Evolutionary conservation across 2,329 filamentous ascomycete genomes (phyloP), one percentile per base, ranked within the genome.

Genomic region (Aspergillus sp.): DNA sequence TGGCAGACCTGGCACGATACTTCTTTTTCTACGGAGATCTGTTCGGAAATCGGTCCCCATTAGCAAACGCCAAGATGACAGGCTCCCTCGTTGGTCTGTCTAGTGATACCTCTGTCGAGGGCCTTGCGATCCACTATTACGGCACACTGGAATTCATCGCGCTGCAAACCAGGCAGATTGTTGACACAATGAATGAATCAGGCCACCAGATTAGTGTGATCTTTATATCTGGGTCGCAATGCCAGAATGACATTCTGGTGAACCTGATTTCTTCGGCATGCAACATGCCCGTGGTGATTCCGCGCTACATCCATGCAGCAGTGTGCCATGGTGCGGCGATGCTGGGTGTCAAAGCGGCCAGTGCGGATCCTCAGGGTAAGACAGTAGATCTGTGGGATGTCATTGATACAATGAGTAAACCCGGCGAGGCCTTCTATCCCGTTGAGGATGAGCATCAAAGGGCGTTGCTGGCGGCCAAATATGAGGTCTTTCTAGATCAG

Each of bases 1-100:
- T 95, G 53, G 83, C 86, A 19, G 90, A 88, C 68, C 76, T 96
- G 2, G 88, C 82, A 8, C 85, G 88, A 5, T 89, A 96, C 69
- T 85, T 93, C 72, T 96, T 96, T 80, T 91, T 96, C 74, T 96
- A 96, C 67, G 91, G 91, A 53, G 90, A 97, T 63, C 76, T 95
- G 3, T 96, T 91, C 77, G 90, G 91, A 51, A 97, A 97, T 73
- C 83, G 90, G 35, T 94, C 88, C 29, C 90, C 90, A 1, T 78
- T 97, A 46, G 89, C 90, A 4, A 88, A 97, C 61, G 77, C 90
- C 29, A 85, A 82, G 70, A 97, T 97, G 90, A 86, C 85, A 57
- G 90, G 90, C 33, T 81, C 86, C 9, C 80, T 94, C 53, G 83
- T 95, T 50, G 90, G 90, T 26, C 74, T 97, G 51, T 86, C 83